Base-by-base conservation (phyloP, 257 asterid species). In the Asclepias syriaca region DNA sequence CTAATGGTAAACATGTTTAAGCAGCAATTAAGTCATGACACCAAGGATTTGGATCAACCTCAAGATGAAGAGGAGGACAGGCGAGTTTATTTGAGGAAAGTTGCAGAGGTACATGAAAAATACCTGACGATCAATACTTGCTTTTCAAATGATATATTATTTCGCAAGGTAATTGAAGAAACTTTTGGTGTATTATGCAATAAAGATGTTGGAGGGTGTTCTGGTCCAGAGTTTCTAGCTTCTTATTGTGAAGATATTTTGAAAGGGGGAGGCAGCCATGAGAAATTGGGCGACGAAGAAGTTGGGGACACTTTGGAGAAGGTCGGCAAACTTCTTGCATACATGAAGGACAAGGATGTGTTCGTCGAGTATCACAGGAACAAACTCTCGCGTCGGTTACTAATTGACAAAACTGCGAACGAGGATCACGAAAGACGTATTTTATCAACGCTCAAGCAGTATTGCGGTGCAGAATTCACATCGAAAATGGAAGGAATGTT, bases 401-500 rank as follows among this genome's bases (percentile, higher is more conserved):
- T 88, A n/a, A 80, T 81, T 75, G 89, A 84, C 10, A 84, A 77
- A 74, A 83, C 83, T 71, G 80, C 74, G 60, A 83, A 74, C 64
- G 87, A 86, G 27, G 88, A 88, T 55, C 88, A 77, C 34, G 95
- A 86, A 65, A 80, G 84, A 73, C 75, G 69, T 2, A 75, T 86
- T 74, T 65, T 88, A 63, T 72, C 87, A 3, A 86, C 83, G 84
- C 32, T 86, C 70, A 86, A 88, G 79, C 90, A 86, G 54, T 84
- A 73, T 54, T 86, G 77, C 51, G 91, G 95, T 67, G 87, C 78
- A 39, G 87, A 81, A 24, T 88, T 78, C 72, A 88, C 90, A 37
- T 88, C 88, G 46, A 88, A 88, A 73, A 78, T 88, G 91, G 95
- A 88, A 73, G 90, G 90, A 57, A 88, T 88, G 88, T 90, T 88